These are phyloP conservation scores for Euphorbia celastroides DNA, from an alignment of 441 rosid genomes.

Conservation along the genomic window DNA sequence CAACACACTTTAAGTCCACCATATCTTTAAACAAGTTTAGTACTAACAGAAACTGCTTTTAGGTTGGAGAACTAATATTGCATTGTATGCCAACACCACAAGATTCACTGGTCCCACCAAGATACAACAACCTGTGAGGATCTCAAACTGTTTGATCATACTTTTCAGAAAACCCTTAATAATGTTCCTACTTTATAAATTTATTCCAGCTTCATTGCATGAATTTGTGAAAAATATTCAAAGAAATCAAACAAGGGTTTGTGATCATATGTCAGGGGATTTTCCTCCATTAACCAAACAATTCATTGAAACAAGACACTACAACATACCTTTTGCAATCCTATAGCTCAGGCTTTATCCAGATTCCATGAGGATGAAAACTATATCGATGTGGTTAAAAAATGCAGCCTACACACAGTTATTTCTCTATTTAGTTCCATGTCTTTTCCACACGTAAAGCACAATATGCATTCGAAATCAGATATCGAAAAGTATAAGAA, in stretches of 20 bases:
- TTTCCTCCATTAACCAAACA: slow-evolving; percentile 4
- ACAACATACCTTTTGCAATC: slow-evolving; percentile 76
- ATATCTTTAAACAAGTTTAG: neutral
- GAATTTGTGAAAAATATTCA: neutral
- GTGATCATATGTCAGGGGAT: neutral
- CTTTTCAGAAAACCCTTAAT: slow-evolving; percentile 4
- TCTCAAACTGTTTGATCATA: neutral
- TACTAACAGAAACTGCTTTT: neutral
- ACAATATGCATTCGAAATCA: neutral
- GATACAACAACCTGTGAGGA: slow-evolving; percentile 1
- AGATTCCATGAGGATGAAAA: slow-evolving; percentile 68
- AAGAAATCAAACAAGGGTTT: neutral
- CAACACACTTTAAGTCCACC: slow-evolving; percentile 1
- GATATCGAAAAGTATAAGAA: neutral
- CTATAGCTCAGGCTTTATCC: slow-evolving; percentile 75
- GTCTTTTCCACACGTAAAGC: neutral
- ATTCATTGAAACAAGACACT: slow-evolving; percentile 6
- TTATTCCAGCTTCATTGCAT: neutral
- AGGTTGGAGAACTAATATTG: neutral
- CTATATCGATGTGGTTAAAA: slow-evolving; percentile 55
- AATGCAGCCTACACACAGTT: slow-evolving; percentile 58
- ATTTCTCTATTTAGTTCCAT: slow-evolving; percentile 21
- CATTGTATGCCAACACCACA: neutral
- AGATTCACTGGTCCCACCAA: neutral
- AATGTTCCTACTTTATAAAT: neutral